These are phyloP conservation scores for Graphilbum fragrans DNA, from an alignment of 2,329 filamentous ascomycete genomes.

Conservation along the genomic window DNA sequence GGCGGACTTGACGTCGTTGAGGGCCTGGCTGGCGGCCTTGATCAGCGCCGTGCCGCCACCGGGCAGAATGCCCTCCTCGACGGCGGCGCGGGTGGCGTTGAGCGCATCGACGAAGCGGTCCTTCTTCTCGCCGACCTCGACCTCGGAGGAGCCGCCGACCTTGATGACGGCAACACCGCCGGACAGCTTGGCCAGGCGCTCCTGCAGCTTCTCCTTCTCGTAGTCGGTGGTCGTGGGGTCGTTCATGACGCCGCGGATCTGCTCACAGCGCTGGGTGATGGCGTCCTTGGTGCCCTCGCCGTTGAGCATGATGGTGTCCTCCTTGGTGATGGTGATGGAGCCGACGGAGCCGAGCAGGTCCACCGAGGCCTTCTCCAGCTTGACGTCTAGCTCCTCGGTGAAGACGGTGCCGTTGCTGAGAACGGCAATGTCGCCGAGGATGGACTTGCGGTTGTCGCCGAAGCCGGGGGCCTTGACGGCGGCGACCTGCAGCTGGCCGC, in stretches of 20 bases:
- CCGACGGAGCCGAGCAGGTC: slow-evolving; percentile 96
- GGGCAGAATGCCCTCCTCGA: slow-evolving; percentile 97
- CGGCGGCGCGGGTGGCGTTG: slow-evolving; percentile 93
- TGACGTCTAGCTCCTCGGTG: slow-evolving; percentile 95
- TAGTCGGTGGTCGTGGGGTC: slow-evolving; percentile 95
- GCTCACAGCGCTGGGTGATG: slow-evolving; percentile 92
- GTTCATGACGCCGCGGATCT: slow-evolving; percentile 93
- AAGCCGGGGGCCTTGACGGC: slow-evolving; percentile 99
- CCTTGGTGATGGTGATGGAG: slow-evolving; percentile 99
- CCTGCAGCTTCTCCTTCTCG: slow-evolving; percentile 99
- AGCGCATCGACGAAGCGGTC: slow-evolving; percentile 97
- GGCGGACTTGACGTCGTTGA: slow-evolving; percentile 67
- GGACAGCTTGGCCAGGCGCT: slow-evolving; percentile 97
- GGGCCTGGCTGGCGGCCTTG: slow-evolving; percentile 87
- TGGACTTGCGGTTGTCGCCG: slow-evolving; percentile 99
- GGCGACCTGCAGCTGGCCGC: slow-evolving; percentile 95
- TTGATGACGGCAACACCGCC: slow-evolving; percentile 99
- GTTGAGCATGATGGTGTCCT: slow-evolving; percentile 98
- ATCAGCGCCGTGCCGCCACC: slow-evolving; percentile 96
- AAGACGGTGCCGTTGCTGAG: slow-evolving; percentile 97
- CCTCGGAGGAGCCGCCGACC: slow-evolving; percentile 93
- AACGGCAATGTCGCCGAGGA: slow-evolving; percentile 90
- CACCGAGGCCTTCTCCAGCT: slow-evolving; percentile 94
- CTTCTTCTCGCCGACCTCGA: slow-evolving; percentile 99
- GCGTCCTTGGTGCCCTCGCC: slow-evolving; percentile 90